Evolutionary conservation across 495 filamentous ascomycete genomes (phyloP).

Genomic region (Pyronema omphalodes): DNA sequence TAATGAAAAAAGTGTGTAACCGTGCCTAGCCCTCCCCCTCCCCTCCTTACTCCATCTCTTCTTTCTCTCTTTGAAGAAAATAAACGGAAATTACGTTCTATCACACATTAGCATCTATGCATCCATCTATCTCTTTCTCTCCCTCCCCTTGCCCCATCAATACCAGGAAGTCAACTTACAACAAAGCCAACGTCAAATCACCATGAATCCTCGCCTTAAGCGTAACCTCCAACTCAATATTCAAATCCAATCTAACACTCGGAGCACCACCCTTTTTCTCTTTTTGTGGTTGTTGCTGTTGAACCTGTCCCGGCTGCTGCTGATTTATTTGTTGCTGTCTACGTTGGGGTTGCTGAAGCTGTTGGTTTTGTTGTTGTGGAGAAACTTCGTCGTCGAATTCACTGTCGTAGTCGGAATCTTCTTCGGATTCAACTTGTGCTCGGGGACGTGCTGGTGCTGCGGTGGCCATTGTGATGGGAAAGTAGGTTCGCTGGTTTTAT

Average conservation of each 20-base stretch:
- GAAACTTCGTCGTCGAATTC: constrained; percentile 1
- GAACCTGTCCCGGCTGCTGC: neutral
- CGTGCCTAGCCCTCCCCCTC: neutral
- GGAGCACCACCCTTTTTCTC: constrained; percentile 34
- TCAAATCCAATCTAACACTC: constrained; percentile 59
- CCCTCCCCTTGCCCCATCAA: neutral
- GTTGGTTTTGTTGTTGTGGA: neutral
- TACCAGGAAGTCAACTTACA: constrained; percentile 39
- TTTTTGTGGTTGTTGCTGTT: neutral
- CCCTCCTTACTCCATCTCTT: neutral
- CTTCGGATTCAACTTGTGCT: neutral
- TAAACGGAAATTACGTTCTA: neutral
- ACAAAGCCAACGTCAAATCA: constrained; percentile 65
- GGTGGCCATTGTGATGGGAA: too few relatives aligned
- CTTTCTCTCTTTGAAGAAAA: too few relatives aligned
- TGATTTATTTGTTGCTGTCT: neutral
- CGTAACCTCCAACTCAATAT: constrained; percentile 77
- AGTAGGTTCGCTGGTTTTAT: too few relatives aligned
- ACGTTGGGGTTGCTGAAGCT: neutral
- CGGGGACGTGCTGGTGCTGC: too few relatives aligned
- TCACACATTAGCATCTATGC: neutral
- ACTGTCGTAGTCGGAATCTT: neutral
- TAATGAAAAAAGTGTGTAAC: too few relatives aligned
- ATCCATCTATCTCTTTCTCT: neutral
- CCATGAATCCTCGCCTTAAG: constrained; percentile 86